Conservation (phyloP, 129 eudicot genomes). For the Flaveria robusta region DNA sequence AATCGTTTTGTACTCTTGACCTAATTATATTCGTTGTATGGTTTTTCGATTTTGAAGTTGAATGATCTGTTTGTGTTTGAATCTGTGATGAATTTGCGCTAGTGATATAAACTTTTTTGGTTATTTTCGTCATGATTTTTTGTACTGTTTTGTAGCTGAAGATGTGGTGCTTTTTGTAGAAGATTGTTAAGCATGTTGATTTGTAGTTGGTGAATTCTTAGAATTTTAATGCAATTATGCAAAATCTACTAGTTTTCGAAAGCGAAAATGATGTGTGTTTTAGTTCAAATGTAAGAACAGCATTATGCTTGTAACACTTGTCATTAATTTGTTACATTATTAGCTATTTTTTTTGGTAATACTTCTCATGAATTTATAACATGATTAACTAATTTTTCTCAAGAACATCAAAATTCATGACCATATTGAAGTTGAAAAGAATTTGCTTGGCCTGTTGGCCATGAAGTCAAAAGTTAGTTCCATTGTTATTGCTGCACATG, state of each 20-base stretch:
- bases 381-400: too few species aligned
- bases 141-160: background rate
- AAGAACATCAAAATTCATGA: background rate
- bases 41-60: background rate
- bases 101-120: background rate
- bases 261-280: background rate
- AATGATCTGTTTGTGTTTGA: background rate
- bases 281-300: background rate
- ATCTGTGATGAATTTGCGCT: background rate
- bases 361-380: too few species aligned
- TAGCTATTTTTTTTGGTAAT: too few species aligned
- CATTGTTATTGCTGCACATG: background rate
- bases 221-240: background rate
- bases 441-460: too few species aligned
- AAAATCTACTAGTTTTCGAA: background rate
- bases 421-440: background rate
- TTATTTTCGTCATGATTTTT: background rate
- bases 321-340: background rate
- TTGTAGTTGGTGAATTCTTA: background rate
- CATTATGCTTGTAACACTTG: background rate
- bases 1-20: constrained; percentile 8
- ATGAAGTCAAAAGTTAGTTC: background rate
- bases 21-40: background rate
- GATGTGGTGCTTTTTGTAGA: constrained; percentile 1
- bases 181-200: background rate